Conservation (phyloP, 306 rosid genomes). For the Malus asiatica region DNA sequence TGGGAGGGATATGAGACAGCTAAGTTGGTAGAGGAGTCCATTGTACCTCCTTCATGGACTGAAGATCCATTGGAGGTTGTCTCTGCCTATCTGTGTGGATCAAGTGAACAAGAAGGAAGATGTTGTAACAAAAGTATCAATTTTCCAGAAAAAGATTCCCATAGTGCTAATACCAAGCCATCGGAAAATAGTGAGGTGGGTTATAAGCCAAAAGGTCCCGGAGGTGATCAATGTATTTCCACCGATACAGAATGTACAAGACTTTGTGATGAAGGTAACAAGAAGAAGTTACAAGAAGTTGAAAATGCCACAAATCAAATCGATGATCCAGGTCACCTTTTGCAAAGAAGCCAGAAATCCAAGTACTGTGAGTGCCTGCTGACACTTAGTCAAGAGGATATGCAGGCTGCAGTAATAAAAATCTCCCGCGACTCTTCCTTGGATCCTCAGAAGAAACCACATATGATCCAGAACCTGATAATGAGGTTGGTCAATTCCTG, state of each 20-base stretch:
- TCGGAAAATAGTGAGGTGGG: conserved; percentile 18
- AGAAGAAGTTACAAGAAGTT: conserved; percentile 21
- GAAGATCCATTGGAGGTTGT: conserved; percentile 67
- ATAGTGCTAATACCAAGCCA: conserved; percentile 20
- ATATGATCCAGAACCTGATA: conserved; percentile 65
- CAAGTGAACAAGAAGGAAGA: conserved; percentile 26
- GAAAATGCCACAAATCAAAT: conserved; percentile 15
- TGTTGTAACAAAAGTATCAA: conserved; percentile 23
- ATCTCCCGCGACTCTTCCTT: conserved; percentile 67
- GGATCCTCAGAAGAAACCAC: conserved; percentile 57
- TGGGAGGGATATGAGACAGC: conserved; percentile 63
- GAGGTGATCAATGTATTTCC: conserved; percentile 13
- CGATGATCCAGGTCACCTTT: conserved; percentile 6
- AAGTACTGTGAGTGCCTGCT: conserved; percentile 40
- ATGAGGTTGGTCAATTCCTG: conserved; percentile 52
- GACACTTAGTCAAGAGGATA: conserved; percentile 67
- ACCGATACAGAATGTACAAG: conserved; percentile 22
- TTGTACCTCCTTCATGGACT: conserved; percentile 30
- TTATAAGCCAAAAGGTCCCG: conserved; percentile 27
- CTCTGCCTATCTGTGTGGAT: conserved; percentile 38
- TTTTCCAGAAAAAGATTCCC: conserved; percentile 28
- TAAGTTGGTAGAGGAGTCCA: conserved; percentile 40
- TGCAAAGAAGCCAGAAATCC: conserved; percentile 26
- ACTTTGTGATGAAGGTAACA: conserved; percentile 24
- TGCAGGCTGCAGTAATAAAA: conserved; percentile 68